Evolutionary conservation across 331 rosid genomes (phyloP), one percentile per base, ranked within the genome.

Genomic region (Saraca asoca): DNA sequence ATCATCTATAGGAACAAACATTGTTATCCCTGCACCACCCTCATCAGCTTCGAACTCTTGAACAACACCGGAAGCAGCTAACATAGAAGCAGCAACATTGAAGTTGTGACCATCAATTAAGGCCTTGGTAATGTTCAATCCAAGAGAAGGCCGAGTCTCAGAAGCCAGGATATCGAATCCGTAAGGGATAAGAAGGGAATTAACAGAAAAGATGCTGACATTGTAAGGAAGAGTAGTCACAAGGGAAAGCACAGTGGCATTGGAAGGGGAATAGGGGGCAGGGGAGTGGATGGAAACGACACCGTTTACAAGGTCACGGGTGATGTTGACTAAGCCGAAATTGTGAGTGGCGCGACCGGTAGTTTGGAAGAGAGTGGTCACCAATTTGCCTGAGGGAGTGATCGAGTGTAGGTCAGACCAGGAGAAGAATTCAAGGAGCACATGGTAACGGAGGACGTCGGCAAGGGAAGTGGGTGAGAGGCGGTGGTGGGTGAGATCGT

Each of bases 81-180:
- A 79, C 92, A 94, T 80, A 9, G 99, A 94, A 0, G 97, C 95
- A 1, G 96, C 97, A 18, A 94, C 95, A 45, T 90, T 94, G 86
- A 94, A 94, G 70, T 83, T 86, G 51, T 88, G 90, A 64, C 92
- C 99, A 9, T 90, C 92, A 38, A 86, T 75, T 12, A 94, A 57
- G 0, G 84, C 84, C 51, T 76, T 81, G 9, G 97, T 88, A 70
- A 94, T 90, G 82, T 94, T 94, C 64, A 94, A 69, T 2, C 85
- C 86, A 1, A 83, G 12, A 11, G 84, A 88, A 0, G 99, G 99
- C 1, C 87, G 87, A 0, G 95, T 75, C 39, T 90, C 97, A 9
- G 99, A 90, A 9, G 97, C 89, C 97, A 86, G 81, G 37, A 94
- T 96, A 80, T 94, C 91, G 51, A 86, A 76, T n/a, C 91, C 96